Percentiles rank a stretch among this genome's conserved stretches.
phyloP scores from a whole-genome alignment of 2,329 filamentous ascomycete genomes.

The Arthrobotrys entomopaga region DNA sequence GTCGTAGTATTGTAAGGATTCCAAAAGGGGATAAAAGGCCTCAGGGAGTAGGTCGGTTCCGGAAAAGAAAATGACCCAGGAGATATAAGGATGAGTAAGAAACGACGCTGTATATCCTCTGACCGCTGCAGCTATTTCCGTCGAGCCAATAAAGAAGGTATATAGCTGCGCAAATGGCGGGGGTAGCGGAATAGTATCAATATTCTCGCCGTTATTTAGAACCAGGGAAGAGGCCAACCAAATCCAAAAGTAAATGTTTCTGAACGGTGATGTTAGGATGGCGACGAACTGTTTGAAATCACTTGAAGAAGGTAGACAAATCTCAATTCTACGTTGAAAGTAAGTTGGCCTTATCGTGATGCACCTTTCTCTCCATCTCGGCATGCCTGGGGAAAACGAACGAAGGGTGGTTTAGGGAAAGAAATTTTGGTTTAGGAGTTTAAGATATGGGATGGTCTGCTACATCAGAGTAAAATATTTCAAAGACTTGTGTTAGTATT shows the following conservation, averaged over 20 bases:
- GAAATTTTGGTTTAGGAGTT: conserved; percentile 5
- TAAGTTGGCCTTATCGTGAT: conserved; percentile 15
- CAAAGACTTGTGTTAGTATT: too few relatives aligned
- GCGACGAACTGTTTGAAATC: conserved; percentile 11
- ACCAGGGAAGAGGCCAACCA: conserved; percentile 33
- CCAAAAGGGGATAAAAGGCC: conserved; percentile 23
- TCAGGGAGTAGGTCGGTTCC: conserved; percentile 20
- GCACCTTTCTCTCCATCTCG: conserved; percentile 39
- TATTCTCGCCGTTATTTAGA: conserved; percentile 5
- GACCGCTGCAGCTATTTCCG: conserved; percentile 20
- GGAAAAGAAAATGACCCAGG: conserved; percentile 32
- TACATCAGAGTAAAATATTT: too few relatives aligned
- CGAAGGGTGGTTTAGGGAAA: neutral
- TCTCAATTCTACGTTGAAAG: neutral
- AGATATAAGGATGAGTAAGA: conserved; percentile 5
- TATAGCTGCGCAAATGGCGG: conserved; percentile 34
- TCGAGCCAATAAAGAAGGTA: conserved; percentile 25
- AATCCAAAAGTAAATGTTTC: conserved; percentile 40
- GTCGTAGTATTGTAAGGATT: conserved; percentile 47
- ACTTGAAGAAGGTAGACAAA: conserved; percentile 27
- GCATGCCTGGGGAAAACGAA: conserved; percentile 19
- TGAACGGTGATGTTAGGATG: conserved; percentile 13
- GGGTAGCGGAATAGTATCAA: conserved; percentile 8
- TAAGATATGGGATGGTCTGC: neutral
- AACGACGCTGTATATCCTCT: neutral